These are phyloP conservation scores for Agaricus sinodeliciosus DNA, from an alignment of 768 basidiomycete species.

Conservation along the genomic window DNA sequence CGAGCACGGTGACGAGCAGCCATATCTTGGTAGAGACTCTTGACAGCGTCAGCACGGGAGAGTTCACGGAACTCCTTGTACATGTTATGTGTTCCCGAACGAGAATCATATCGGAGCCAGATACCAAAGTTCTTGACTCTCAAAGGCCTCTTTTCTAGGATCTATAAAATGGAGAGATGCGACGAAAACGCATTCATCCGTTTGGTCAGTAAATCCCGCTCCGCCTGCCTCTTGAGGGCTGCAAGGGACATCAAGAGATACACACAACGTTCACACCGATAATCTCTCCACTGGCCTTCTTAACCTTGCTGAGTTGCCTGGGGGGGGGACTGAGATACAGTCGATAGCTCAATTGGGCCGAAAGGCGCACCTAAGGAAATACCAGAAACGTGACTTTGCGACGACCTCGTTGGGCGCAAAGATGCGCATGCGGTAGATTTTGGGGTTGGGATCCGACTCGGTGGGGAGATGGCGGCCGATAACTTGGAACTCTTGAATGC, in stretches of 20 bases:
- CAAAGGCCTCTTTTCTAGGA: conserved; percentile 94
- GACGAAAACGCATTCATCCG: conserved; percentile 22
- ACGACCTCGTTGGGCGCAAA: conserved; percentile 98
- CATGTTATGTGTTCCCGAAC: conserved; percentile 99
- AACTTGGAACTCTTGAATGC: conserved; percentile 89
- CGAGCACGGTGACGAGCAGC: conserved; percentile 98
- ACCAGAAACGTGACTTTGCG: conserved; percentile 99
- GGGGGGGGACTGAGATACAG: background rate
- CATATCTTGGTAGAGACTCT: conserved; percentile 98
- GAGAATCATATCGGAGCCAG: conserved; percentile 99
- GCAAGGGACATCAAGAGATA: conserved; percentile 60
- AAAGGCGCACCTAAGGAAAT: conserved; percentile 80
- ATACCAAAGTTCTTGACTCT: conserved; percentile 99
- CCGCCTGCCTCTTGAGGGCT: conserved; percentile 85
- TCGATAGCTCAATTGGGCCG: background rate
- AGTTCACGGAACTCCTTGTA: conserved; percentile 99
- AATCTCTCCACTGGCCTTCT: conserved; percentile 99
- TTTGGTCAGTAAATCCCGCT: conserved; percentile 52
- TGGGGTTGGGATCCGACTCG: conserved; percentile 86
- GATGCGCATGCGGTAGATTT: conserved; percentile 99
- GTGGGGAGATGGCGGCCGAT: conserved; percentile 97
- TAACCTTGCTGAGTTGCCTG: conserved; percentile 97
- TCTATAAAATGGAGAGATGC: conserved; percentile 46
- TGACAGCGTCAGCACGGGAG: conserved; percentile 89
- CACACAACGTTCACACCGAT: conserved; percentile 96